Conservation (phyloP, 1,139 yeast genomes). For the Saccharomyces hybrid region DNA sequence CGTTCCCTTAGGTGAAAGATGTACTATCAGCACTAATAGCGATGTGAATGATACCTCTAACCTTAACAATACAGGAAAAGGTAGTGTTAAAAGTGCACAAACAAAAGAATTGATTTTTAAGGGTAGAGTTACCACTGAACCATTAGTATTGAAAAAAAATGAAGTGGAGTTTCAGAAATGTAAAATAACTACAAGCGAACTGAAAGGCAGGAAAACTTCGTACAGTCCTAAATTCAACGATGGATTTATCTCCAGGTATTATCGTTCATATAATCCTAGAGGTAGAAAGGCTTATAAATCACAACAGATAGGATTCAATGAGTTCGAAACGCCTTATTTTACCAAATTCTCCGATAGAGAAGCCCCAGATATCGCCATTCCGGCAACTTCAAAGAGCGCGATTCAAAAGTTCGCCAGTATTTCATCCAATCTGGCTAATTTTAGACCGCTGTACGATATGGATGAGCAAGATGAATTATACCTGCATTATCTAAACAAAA, state of each 20-base stretch:
- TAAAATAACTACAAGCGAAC: constrained; percentile 11
- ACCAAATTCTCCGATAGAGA: constrained; percentile 8
- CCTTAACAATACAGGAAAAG: neutral
- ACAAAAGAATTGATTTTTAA: constrained; percentile 16
- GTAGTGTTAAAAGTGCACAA: neutral
- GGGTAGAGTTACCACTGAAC: constrained; percentile 25
- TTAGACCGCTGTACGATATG: constrained; percentile 66
- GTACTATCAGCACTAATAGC: constrained; percentile 10
- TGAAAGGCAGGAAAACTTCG: constrained; percentile 4
- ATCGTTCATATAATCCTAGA: neutral
- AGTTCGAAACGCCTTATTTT: constrained; percentile 9
- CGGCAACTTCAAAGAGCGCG: neutral
- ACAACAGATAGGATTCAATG: constrained; percentile 1
- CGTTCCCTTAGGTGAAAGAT: constrained; percentile 3
- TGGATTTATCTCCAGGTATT: neutral
- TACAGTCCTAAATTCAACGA: neutral
- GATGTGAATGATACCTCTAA: neutral
- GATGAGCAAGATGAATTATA: constrained; percentile 78
- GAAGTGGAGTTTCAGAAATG: constrained; percentile 18
- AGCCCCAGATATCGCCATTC: neutral
- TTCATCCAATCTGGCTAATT: constrained; percentile 28
- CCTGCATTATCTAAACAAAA: constrained; percentile 37
- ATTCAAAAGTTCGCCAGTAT: constrained; percentile 17
- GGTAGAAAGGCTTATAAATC: neutral
- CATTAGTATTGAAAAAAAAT: constrained; percentile 14